phyloP scores from a whole-genome alignment of 345 rosid species.

The Moricandia arvensis region DNA sequence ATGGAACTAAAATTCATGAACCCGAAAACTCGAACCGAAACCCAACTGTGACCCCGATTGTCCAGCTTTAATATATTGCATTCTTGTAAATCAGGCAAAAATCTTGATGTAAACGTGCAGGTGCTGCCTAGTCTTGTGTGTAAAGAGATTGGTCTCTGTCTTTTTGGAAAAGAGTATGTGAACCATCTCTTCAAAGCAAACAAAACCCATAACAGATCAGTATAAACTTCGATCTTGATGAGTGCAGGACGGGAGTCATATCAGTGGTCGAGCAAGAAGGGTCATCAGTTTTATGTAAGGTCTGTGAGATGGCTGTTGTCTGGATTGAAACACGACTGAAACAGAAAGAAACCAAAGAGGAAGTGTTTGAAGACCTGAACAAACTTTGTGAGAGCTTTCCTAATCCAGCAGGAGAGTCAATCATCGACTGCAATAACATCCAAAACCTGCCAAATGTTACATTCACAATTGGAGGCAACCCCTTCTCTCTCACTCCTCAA shows the following conservation, averaged over 20 bases:
- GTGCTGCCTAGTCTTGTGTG: constrained; percentile 58
- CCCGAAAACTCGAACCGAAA: too few relatives aligned
- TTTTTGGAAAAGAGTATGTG: constrained; percentile 29
- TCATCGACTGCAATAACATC: constrained; percentile 49
- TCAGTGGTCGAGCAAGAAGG: constrained; percentile 46
- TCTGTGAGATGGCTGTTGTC: constrained; percentile 65
- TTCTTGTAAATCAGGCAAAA: too few relatives aligned
- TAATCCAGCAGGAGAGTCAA: constrained; percentile 63
- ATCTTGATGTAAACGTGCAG: constrained; percentile 36
- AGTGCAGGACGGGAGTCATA: constrained; percentile 42
- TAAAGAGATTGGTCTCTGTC: constrained; percentile 59
- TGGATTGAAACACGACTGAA: constrained; percentile 72
- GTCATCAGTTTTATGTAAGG: constrained; percentile 42
- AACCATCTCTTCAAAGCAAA: neutral
- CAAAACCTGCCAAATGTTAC: constrained; percentile 56
- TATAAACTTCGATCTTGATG: neutral
- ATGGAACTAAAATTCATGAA: too few relatives aligned
- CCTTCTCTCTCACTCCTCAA: constrained; percentile 61
- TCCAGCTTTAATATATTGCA: too few relatives aligned
- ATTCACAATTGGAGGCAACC: constrained; percentile 59
- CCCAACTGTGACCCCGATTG: too few relatives aligned
- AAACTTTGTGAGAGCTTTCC: constrained; percentile 71
- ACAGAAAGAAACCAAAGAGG: constrained; percentile 53
- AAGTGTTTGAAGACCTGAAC: constrained; percentile 49
- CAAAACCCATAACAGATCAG: neutral